These are phyloP conservation scores for Cymbopogon flexuosus DNA, from an alignment of 202 grass and related monocot genomes.

Conservation along the genomic window DNA sequence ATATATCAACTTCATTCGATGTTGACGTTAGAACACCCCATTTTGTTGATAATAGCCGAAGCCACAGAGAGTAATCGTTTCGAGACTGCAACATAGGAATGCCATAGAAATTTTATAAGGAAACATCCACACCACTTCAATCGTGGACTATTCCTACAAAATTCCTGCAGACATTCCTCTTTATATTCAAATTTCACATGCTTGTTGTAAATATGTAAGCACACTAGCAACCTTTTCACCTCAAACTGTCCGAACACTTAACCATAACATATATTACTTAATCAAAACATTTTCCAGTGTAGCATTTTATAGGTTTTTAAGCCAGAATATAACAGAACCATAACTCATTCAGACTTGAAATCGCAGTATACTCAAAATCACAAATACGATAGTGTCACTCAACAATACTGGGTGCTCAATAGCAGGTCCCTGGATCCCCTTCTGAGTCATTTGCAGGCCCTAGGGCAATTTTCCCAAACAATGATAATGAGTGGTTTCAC, in stretches of 20 bases:
- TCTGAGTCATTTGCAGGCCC: background rate
- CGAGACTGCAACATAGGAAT: background rate
- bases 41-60: background rate
- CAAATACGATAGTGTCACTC: background rate
- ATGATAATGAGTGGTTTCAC: background rate
- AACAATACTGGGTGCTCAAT: background rate
- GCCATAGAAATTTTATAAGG: background rate
- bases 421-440: background rate
- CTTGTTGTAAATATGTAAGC: background rate
- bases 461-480: background rate
- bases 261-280: background rate
- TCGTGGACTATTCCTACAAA: background rate
- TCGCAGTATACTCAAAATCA: background rate
- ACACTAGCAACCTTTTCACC: constrained; percentile 7
- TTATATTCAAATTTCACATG: background rate
- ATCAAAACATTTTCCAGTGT: background rate
- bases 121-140: background rate
- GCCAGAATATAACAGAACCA: background rate
- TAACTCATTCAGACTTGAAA: background rate
- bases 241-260: background rate
- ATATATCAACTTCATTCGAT: background rate
- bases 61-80: background rate
- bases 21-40: background rate
- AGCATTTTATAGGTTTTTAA: background rate
- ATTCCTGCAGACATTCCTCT: background rate